Base-by-base conservation (phyloP, 306 rosid genomes). In the Corylus avellana region DNA sequence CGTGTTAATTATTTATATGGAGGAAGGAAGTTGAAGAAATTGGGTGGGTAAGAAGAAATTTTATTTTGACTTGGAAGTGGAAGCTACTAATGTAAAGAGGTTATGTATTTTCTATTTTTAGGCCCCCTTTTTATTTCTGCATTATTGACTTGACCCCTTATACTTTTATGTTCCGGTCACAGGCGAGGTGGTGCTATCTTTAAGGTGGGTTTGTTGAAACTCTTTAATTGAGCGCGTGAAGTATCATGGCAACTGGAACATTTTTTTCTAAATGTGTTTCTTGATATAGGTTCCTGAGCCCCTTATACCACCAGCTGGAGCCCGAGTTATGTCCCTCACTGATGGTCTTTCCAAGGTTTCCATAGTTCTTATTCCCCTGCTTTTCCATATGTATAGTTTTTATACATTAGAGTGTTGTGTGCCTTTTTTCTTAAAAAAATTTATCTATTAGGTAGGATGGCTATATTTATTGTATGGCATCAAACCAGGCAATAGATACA, bases 291-390 rank as follows among this genome's bases (percentile, higher is more conserved):
- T 95, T 74, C 98, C 98, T 5, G 97, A 95, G 90, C 92, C 98
- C 72, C 98, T 95, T 76, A 91, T 92, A 80, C 96, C 98, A 79
- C 98, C 98, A 72, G 81, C 92, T 63, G 98, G 98, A 76, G 98
- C 98, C 73, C 92, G 98, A 25, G 88, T 92, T 74, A 95, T 95
- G 98, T 95, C 98, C 62, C 88, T 95, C 73, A 91, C 93, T 46
- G 98, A 95, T 88, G 98, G 98, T 76, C 86, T 86, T 78, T 91
- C 98, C 70, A 95, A 95, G 98, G 98, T 94, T 71, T 80, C n/a
- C 22, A 22, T 29, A 61, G 75, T 39, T 1, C 2, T 27, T 50
- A 57, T 13, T 47, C 4, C 46, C 27, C 42, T 27, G 27, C 13
- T 18, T 49, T 71, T 76, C 17, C 44, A 27, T 7, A 62, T 69